These are phyloP conservation scores for Gnetum montanum DNA, from an alignment of 75 land plant species.

Conservation along the genomic window DNA sequence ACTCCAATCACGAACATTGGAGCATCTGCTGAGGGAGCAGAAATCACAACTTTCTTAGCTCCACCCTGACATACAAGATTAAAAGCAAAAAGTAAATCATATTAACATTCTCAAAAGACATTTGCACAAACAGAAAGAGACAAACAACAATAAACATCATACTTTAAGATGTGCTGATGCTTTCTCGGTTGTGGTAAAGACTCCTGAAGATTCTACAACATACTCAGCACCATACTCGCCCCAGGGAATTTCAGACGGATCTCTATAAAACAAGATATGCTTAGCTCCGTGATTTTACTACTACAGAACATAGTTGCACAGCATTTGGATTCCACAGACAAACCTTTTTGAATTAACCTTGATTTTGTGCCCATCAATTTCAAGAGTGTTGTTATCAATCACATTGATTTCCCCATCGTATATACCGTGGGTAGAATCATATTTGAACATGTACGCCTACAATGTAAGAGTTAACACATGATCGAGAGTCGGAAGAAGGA, in stretches of 20 bases:
- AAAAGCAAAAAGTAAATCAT: background rate
- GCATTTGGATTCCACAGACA: background rate
- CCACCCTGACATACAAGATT: conserved; percentile 57
- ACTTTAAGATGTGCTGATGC: conserved; percentile 83
- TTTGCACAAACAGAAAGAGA: background rate
- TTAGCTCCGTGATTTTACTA: background rate
- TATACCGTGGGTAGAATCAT: conserved; percentile 86
- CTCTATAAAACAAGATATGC: conserved; percentile 25
- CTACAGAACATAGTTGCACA: background rate
- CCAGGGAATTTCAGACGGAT: conserved; percentile 96
- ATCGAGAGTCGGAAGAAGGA: background rate
- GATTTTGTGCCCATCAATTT: conserved; percentile 63
- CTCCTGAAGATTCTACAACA: conserved; percentile 95
- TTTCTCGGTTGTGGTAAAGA: conserved; percentile 73
- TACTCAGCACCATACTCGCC: conserved; percentile 73
- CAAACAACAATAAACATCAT: background rate
- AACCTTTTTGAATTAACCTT: conserved; percentile 53
- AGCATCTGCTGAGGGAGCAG: conserved; percentile 98
- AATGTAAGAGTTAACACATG: background rate
- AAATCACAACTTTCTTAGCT: conserved; percentile 93
- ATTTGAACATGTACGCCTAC: conserved; percentile 99
- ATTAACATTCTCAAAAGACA: background rate
- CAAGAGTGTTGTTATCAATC: conserved; percentile 59
- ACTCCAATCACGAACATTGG: conserved; percentile 99
- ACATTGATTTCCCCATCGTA: conserved; percentile 55